Evolutionary conservation across 148 eudicot species (phyloP), one percentile per base, ranked within the genome.

Genomic region (Vaccinium vitisidaea): DNA sequence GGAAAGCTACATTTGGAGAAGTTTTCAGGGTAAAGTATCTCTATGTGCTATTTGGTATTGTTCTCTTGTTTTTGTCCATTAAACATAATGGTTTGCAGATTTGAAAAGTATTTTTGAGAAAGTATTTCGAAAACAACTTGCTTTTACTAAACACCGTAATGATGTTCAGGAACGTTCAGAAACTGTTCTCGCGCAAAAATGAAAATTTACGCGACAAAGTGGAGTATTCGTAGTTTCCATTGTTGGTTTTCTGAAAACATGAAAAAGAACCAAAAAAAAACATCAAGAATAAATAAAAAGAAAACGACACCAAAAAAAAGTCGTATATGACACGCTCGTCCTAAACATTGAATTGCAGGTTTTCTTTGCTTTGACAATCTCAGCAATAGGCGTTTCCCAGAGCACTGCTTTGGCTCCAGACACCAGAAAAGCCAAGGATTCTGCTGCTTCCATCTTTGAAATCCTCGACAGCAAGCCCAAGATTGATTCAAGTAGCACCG

Each of bases 391-490:
- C 6, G 84, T 95, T 77, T 91, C 95, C n/a, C 95, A 92, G 85
- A 90, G 88, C 52, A 85, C 88, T 84, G 92, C 93, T 61, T 52
- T 90, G 85, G 93, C 94, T 32, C 91, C 92, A 74, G 97, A 95
- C 88, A 81, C 89, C 32, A 86, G 79, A 84, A 95, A 92, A 80
- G 95, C 94, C 32, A 90, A 85, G 87, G 94, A 90, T 80, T 90
- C 98, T 0, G 92, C 92, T 39, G 93, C 91, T 81, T 96, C 98
- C 1, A 91, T 92, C 61, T 96, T 96, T 81, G 87, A 94, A 79
- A 90, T 94, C 65, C 89, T 96, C 11, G 98, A 96, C 58, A 89
- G 93, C 56, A 88, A 90, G 76, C 91, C 97, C 15, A 89, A 84
- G 52, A 93, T 94, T 46, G 99, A 96, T 80, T 94, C 96, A 16